Evolutionary conservation across 352 stramenopile species (phyloP), one percentile per base, ranked within the genome.

Genomic region (Globisporangium rhizosaccharum): DNA sequence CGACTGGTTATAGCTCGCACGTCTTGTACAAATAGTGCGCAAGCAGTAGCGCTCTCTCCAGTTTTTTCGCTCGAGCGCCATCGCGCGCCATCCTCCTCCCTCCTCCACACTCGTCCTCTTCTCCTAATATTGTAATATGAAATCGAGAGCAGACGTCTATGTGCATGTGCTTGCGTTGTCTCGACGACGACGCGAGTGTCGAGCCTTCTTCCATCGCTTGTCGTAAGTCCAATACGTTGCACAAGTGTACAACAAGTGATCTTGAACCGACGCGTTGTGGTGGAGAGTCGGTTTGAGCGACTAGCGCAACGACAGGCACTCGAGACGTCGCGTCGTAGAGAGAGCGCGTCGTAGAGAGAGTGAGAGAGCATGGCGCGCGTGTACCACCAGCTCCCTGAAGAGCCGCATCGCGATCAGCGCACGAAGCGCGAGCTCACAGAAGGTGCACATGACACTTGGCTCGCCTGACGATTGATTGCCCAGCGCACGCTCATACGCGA

Each of bases 1-100:
- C 68, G 74, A 88, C 58, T 92, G 82, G 82, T 76, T 90, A 62
- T 92, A 88, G 74, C 56, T 62, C 66, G 36, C 53, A 41, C 36
- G 66, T 63, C 57, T 54, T 61, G 56, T 52, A 59, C 51, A 65
- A 49, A 50, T 58, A 64, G 33, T 53, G 37, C 47, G 28, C 23
- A 30, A 45, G 50, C 30, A 14, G 41, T 3, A 45, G 28, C 28
- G 28, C 28, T 33, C 33, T 4, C 30, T 9, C 33, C 3, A 39
- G 41, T 20, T 9, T 12, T 47, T 14, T 47, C 15, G 14, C 18
- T 9, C 41, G 14, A 3, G 9, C 33, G 9, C 33, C 9, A 11
- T 18, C 41, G 2, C 23, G 23, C 23, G 23, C 23, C 23, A 23
- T 23, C 23, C 23, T 23, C 23, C 23, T 23, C 23, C 23, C 23